Percentiles rank a stretch among this genome's conserved stretches.
Evolutionary conservation across 2,329 filamentous ascomycete species (phyloP).

Genomic region (Trichoderma cornu-damae): DNA sequence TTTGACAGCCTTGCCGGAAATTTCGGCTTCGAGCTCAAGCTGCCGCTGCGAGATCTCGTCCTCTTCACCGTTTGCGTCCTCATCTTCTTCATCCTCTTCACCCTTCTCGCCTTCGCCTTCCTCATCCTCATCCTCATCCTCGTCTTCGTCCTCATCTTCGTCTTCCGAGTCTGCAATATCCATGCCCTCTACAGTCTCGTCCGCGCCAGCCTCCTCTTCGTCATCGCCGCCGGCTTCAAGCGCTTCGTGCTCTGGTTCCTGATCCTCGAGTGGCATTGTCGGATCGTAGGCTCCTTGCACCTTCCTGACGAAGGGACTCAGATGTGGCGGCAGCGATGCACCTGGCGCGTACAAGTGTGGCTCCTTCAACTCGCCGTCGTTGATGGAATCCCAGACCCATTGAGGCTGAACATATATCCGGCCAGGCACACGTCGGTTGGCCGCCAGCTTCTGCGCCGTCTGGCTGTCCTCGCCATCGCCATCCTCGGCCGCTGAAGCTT

Average conservation of each 20-base stretch:
- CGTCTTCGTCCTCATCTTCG: constrained; percentile 63
- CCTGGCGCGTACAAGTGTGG: constrained; percentile 87
- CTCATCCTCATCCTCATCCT: constrained; percentile 46
- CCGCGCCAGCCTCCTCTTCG: constrained; percentile 44
- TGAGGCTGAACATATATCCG: constrained; percentile 92
- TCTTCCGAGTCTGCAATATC: constrained; percentile 45
- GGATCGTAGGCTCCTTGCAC: constrained; percentile 89
- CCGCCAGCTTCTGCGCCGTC: constrained; percentile 52
- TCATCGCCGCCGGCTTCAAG: constrained; percentile 61
- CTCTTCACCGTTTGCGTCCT: constrained; percentile 39
- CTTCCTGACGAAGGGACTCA: constrained; percentile 91
- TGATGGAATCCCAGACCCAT: constrained; percentile 97
- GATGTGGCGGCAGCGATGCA: constrained; percentile 81
- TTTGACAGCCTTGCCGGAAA: constrained; percentile 61
- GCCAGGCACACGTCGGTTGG: constrained; percentile 76
- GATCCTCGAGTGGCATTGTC: constrained; percentile 75
- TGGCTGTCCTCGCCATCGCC: constrained; percentile 54
- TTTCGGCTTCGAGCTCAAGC: constrained; percentile 86
- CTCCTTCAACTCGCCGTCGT: constrained; percentile 81
- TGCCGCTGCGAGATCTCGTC: constrained; percentile 71
- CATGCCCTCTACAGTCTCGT: constrained; percentile 45
- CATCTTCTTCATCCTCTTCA: constrained; percentile 40
- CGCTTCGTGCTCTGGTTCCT: constrained; percentile 82
- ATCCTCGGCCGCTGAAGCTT: constrained; percentile 49
- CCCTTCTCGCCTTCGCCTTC: constrained; percentile 43